phyloP scores from a whole-genome alignment of 1,284 basidiomycete species.

The Puccinia coronata region DNA sequence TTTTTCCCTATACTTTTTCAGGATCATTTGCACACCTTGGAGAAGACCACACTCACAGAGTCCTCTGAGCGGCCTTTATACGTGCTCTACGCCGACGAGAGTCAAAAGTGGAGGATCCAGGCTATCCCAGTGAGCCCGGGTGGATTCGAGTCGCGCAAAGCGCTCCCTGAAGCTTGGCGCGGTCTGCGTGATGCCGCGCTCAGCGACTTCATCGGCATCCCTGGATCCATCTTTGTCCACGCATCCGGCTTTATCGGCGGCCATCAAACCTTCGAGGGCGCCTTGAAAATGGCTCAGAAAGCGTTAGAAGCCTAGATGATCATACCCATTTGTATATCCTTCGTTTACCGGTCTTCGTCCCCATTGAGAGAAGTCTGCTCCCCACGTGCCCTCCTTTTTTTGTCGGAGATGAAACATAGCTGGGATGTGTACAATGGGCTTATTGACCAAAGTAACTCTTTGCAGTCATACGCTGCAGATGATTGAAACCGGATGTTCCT shows the following conservation, averaged over 20 bases:
- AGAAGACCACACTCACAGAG: conserved; percentile 51
- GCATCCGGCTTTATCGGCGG: conserved; percentile 95
- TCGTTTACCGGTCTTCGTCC: too few relatives aligned
- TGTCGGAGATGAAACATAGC: too few relatives aligned
- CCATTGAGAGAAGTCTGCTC: too few relatives aligned
- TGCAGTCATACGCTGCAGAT: too few relatives aligned
- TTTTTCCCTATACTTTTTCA: neutral
- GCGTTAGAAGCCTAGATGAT: conserved; percentile 60
- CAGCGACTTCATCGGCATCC: conserved; percentile 72
- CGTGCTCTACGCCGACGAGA: conserved; percentile 70
- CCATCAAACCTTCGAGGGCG: conserved; percentile 83
- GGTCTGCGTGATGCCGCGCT: conserved; percentile 83
- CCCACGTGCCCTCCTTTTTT: too few relatives aligned
- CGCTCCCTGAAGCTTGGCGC: conserved; percentile 87
- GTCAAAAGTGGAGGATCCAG: conserved; percentile 85
- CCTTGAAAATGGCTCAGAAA: conserved; percentile 73
- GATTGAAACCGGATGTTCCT: too few relatives aligned
- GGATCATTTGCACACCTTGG: conserved; percentile 34
- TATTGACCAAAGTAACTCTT: too few relatives aligned
- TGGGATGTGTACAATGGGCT: too few relatives aligned
- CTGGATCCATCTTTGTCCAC: conserved; percentile 85
- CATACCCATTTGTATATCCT: too few relatives aligned
- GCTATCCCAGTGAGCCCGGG: conserved; percentile 80
- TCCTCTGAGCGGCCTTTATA: conserved; percentile 72
- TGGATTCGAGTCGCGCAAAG: conserved; percentile 86